Percentiles rank a stretch among this genome's conserved stretches.
Evolutionary conservation across 345 rosid species (phyloP).

Genomic region (Citrus inodora): DNA sequence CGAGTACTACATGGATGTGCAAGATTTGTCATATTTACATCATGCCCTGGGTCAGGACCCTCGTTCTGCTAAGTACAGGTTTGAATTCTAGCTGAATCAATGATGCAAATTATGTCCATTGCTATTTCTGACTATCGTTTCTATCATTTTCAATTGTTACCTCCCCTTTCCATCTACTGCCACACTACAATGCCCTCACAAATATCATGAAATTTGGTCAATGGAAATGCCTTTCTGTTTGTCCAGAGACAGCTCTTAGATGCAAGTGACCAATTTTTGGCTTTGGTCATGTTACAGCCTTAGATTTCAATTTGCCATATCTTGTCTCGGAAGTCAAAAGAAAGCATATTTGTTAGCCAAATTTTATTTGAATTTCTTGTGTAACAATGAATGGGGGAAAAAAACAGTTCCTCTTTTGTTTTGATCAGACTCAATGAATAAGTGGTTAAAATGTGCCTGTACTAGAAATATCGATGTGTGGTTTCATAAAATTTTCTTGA

Average conservation of each 20-base stretch:
- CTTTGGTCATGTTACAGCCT: too few relatives aligned
- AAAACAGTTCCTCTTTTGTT: not conserved
- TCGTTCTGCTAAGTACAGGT: constrained; percentile 88
- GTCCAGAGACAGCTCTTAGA: not conserved
- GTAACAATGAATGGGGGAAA: not conserved
- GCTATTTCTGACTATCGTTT: not conserved
- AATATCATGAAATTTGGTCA: not conserved
- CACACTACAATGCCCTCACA: not conserved
- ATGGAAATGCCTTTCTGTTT: not conserved
- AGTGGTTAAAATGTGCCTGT: not conserved
- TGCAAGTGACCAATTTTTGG: not conserved
- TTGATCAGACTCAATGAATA: not conserved
- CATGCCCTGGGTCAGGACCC: constrained; percentile 63
- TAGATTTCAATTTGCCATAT: too few relatives aligned
- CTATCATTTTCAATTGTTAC: not conserved
- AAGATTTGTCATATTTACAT: constrained; percentile 68
- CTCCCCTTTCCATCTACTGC: not conserved
- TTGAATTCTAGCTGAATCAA: constrained; percentile 9
- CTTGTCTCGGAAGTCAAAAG: too few relatives aligned
- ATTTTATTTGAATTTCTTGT: too few relatives aligned
- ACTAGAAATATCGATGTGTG: not conserved
- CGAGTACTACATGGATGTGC: constrained; percentile 83
- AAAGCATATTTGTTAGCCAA: too few relatives aligned
- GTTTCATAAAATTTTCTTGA: not conserved
- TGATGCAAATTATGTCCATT: not conserved